Evolutionary conservation across 495 filamentous ascomycete genomes (phyloP).

Genomic region (Xanthoparmelia taractica): DNA sequence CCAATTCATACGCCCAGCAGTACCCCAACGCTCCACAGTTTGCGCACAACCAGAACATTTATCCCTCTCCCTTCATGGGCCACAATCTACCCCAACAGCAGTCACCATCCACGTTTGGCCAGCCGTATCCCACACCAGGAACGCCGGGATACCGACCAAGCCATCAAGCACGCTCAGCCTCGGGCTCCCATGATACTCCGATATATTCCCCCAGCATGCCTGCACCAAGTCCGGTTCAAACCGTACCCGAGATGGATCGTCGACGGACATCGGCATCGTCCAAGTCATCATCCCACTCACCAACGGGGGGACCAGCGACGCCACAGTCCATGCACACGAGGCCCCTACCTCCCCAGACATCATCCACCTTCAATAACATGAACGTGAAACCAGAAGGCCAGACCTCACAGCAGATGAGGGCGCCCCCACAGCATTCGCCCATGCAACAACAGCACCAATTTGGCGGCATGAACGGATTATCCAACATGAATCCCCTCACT

Average conservation of each 20-base stretch:
- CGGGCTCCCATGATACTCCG: slow-evolving; percentile 28
- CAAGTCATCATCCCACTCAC: slow-evolving; percentile 25
- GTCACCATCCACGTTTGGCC: slow-evolving; percentile 30
- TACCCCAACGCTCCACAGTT: slow-evolving; percentile 38
- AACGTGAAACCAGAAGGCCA: slow-evolving; percentile 14
- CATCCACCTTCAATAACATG: slow-evolving; percentile 15
- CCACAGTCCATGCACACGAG: slow-evolving; percentile 23
- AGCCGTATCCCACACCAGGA: slow-evolving; percentile 32
- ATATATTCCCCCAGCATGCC: slow-evolving; percentile 20
- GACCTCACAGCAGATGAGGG: slow-evolving; percentile 21
- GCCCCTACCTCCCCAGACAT: slow-evolving; percentile 17
- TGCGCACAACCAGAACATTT: slow-evolving; percentile 33
- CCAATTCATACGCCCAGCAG: slow-evolving; percentile 40
- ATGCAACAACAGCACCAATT: slow-evolving; percentile 24
- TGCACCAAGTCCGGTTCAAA: slow-evolving; percentile 26
- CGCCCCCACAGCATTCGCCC: slow-evolving; percentile 26
- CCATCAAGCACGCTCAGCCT: slow-evolving; percentile 34
- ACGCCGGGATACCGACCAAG: slow-evolving; percentile 26
- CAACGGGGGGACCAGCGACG: slow-evolving; percentile 24
- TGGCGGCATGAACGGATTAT: slow-evolving; percentile 19
- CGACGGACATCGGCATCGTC: slow-evolving; percentile 35
- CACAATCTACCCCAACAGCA: slow-evolving; percentile 30
- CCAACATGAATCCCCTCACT: slow-evolving; percentile 35
- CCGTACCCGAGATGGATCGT: slow-evolving; percentile 24
- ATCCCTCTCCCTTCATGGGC: slow-evolving; percentile 36